A percentile compares a stretch with the other conserved stretches of the same genome.
These are phyloP conservation scores for Monosporozyma servazzii DNA, from an alignment of 805 yeast genomes.

Conservation along the genomic window DNA sequence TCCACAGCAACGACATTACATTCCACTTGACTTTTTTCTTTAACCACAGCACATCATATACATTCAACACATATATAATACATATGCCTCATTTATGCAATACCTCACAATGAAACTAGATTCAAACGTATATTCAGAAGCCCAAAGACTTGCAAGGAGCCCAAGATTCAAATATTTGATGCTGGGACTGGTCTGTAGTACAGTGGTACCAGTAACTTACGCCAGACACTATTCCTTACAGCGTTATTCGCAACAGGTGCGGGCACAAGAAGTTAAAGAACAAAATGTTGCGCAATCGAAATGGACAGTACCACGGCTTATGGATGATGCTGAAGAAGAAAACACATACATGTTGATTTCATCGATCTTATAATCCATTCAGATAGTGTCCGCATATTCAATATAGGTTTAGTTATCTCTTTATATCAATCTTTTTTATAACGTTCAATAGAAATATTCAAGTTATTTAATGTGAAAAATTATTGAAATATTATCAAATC, in stretches of 20 bases:
- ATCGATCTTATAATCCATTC: conserved; percentile 12
- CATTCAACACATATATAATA: neutral
- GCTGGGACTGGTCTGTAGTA: conserved; percentile 23
- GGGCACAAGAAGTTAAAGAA: conserved; percentile 2
- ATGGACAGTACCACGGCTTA: neutral
- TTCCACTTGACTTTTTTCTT: neutral
- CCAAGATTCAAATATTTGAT: conserved; percentile 21
- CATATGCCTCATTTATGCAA: neutral
- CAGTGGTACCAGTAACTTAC: conserved; percentile 24
- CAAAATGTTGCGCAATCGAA: neutral
- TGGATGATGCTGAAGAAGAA: conserved; percentile 9
- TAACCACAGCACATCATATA: neutral
- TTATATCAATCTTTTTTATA: neutral
- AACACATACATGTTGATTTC: conserved; percentile 14
- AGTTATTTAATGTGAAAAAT: neutral
- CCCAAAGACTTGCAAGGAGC: conserved; percentile 18
- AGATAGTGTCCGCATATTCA: neutral
- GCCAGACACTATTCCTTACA: conserved; percentile 12
- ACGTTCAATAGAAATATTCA: neutral
- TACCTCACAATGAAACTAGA: conserved; percentile 17
- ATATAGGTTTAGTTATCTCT: neutral
- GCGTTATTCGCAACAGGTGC: neutral
- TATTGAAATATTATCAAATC: neutral
- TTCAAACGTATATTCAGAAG: conserved; percentile 20
- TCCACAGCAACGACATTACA: neutral